These are phyloP conservation scores for Aurantiochytrium sp. DNA, from an alignment of 108 stramenopile species.

Conservation along the genomic window DNA sequence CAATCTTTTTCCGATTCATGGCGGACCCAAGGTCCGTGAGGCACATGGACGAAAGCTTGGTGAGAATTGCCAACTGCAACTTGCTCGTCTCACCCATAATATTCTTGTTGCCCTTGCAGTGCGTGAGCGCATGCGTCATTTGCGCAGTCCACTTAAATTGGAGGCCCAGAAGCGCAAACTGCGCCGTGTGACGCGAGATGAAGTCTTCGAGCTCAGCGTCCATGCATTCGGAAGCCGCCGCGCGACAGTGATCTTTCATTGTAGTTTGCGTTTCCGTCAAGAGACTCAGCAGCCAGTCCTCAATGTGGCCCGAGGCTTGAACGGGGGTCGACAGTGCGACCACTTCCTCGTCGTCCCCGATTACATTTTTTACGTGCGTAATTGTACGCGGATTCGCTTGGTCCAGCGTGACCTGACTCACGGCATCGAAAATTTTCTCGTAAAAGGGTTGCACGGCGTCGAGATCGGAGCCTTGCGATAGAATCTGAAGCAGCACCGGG, in stretches of 20 bases:
- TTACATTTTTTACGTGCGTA: slow-evolving; percentile 10
- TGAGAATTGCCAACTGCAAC: slow-evolving; percentile 33
- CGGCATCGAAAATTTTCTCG: slow-evolving; percentile 58
- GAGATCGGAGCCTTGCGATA: slow-evolving; percentile 59
- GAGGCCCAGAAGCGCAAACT: slow-evolving; percentile 56
- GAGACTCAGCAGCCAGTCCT: slow-evolving; percentile 52
- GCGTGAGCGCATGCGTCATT: slow-evolving; percentile 42
- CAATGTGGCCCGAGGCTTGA: slow-evolving; percentile 50
- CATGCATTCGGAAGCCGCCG: slow-evolving; percentile 26
- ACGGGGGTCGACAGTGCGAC: slow-evolving; percentile 35
- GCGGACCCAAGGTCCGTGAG: slow-evolving; percentile 53
- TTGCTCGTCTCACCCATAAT: slow-evolving; percentile 45
- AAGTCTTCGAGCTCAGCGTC: slow-evolving; percentile 37
- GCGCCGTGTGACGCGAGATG: slow-evolving; percentile 45
- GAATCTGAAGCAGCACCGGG: slow-evolving; percentile 52
- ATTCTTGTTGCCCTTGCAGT: slow-evolving; percentile 35
- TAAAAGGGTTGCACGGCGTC: slow-evolving; percentile 58
- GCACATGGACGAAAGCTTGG: slow-evolving; percentile 51
- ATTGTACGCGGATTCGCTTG: slow-evolving; percentile 25
- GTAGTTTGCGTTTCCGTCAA: slow-evolving; percentile 39
- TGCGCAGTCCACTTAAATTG: slow-evolving; percentile 56
- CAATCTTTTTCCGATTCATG: slow-evolving; percentile 61
- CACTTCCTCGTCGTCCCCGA: slow-evolving; percentile 39
- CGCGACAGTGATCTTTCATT: slow-evolving; percentile 47
- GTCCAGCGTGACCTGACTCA: slow-evolving; percentile 47